A percentile compares a stretch with the other conserved stretches of the same genome.
Conservation (phyloP, 768 basidiomycete genomes). For the button mushroom (Agaricus bisporus) region DNA sequence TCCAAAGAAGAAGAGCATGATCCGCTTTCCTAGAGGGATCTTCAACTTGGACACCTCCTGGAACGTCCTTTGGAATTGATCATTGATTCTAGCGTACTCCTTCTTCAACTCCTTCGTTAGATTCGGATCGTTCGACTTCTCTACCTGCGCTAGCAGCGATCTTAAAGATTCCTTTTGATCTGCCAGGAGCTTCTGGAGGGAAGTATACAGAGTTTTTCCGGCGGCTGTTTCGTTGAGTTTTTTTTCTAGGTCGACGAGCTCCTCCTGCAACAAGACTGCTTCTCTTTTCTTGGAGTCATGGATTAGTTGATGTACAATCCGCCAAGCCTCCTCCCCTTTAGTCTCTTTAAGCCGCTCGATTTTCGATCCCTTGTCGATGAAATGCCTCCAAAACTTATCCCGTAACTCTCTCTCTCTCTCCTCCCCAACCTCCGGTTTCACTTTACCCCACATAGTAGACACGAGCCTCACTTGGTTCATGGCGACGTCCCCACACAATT, state of each 20-base stretch:
- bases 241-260: slow-evolving; percentile 17
- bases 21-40: slow-evolving; percentile 4
- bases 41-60: slow-evolving; percentile 12
- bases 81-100: slow-evolving; percentile 3
- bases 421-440: slow-evolving; percentile 26
- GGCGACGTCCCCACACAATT: slow-evolving; percentile 13
- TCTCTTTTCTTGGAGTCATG: slow-evolving; percentile 5
- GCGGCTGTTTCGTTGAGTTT: slow-evolving; percentile 20
- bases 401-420: slow-evolving; percentile 37
- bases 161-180: slow-evolving; percentile 16
- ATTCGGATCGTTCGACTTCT: slow-evolving; percentile 5
- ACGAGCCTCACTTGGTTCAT: slow-evolving; percentile 12
- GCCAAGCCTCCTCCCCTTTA: slow-evolving; percentile 19
- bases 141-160: not conserved
- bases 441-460: slow-evolving; percentile 21
- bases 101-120: slow-evolving; percentile 5
- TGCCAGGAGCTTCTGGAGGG: slow-evolving; percentile 20
- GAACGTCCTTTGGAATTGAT: slow-evolving; percentile 16
- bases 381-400: slow-evolving; percentile 40
- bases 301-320: slow-evolving; percentile 17
- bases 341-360: slow-evolving; percentile 18
- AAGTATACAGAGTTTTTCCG: slow-evolving; percentile 15
- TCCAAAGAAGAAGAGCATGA: slow-evolving; percentile 4
- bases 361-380: slow-evolving; percentile 35
- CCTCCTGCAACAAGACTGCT: slow-evolving; percentile 18